Percentiles rank a stretch among this genome's conserved stretches.
These are phyloP conservation scores for Ochromonas danica DNA, from an alignment of 108 stramenopile species.

Conservation along the genomic window DNA sequence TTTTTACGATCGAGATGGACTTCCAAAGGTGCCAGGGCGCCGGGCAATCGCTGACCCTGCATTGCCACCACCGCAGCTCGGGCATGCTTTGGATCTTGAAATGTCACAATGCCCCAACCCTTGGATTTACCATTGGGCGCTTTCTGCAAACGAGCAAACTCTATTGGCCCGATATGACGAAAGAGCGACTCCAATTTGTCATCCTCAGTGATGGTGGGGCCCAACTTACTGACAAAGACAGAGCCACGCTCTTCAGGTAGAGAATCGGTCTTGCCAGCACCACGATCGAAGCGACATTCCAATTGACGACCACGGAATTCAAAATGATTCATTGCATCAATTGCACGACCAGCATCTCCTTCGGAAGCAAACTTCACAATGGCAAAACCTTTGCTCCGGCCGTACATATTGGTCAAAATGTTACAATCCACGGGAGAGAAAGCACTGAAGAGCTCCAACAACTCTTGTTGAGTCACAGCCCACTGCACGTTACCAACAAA, in stretches of 20 bases:
- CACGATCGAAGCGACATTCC: slow-evolving; percentile 30
- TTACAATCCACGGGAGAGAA: not conserved
- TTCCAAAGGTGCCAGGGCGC: no score
- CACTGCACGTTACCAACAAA: not conserved
- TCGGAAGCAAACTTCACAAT: slow-evolving; percentile 28
- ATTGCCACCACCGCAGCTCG: no score
- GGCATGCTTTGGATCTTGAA: no score
- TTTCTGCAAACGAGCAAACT: not conserved
- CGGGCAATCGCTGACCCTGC: no score
- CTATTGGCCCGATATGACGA: not conserved
- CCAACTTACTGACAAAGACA: not conserved
- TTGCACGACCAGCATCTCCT: not conserved
- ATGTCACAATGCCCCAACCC: no score
- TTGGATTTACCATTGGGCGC: not conserved
- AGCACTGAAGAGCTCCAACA: not conserved
- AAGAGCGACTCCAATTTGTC: not conserved
- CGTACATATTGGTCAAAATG: not conserved
- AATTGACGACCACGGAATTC: not conserved
- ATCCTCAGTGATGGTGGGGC: not conserved
- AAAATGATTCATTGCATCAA: not conserved
- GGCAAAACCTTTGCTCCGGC: not conserved
- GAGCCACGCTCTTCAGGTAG: not conserved
- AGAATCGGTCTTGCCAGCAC: slow-evolving; percentile 10
- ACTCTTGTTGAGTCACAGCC: not conserved
- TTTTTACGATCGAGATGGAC: no score